Percentiles rank a stretch among this genome's conserved stretches.
phyloP scores from a whole-genome alignment of 768 basidiomycete genomes.

The Trametes punicea region DNA sequence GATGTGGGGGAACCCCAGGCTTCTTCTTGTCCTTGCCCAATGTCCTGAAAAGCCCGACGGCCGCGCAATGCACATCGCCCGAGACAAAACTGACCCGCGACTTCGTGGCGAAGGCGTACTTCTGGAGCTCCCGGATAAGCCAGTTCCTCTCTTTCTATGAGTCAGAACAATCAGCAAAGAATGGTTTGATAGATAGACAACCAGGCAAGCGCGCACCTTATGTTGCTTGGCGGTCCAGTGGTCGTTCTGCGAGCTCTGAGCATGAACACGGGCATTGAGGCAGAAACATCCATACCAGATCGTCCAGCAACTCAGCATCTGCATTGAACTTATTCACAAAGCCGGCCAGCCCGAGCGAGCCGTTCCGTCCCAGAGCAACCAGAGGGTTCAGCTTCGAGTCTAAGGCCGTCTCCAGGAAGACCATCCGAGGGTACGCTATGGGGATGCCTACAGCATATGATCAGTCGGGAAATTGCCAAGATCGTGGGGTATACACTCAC shows the following conservation, averaged over 20 bases:
- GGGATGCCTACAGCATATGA: conserved; percentile 51
- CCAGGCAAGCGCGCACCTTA: conserved; percentile 46
- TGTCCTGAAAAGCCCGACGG: conserved; percentile 77
- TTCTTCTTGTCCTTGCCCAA: conserved; percentile 47
- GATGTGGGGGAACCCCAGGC: conserved; percentile 45
- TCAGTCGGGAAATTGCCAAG: neutral
- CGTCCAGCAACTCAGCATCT: conserved; percentile 92
- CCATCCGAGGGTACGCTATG: conserved; percentile 91
- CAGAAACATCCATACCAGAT: conserved; percentile 51
- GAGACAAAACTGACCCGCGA: conserved; percentile 82
- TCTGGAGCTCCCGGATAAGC: conserved; percentile 78
- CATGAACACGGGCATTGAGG: neutral
- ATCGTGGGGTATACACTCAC: conserved; percentile 32
- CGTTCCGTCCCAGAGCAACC: conserved; percentile 65
- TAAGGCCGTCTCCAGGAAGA: conserved; percentile 77
- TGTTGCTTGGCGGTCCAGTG: conserved; percentile 86
- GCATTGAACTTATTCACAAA: conserved; percentile 90
- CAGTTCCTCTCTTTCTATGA: conserved; percentile 85
- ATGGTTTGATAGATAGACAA: neutral
- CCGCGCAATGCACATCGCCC: conserved; percentile 93
- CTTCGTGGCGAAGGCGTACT: conserved; percentile 56
- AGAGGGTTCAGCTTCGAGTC: conserved; percentile 86
- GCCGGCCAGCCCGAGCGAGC: conserved; percentile 64
- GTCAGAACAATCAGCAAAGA: neutral
- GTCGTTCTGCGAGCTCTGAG: conserved; percentile 56